Base-by-base conservation (phyloP, 495 filamentous ascomycete species). In the Jackrogersella multiformis region DNA sequence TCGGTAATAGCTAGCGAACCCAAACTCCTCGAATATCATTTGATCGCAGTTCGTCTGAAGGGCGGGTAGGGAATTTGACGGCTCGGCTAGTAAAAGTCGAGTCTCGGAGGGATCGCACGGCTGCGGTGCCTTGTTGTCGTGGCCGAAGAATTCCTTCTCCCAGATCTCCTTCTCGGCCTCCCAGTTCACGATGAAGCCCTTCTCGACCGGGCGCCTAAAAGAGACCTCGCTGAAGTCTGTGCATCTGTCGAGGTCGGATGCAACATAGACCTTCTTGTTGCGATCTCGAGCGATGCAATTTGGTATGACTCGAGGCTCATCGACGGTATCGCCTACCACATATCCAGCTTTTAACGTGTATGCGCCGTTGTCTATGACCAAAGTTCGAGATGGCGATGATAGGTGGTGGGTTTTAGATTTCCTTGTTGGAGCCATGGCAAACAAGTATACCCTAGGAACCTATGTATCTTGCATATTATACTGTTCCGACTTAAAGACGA, bases 1-100 rank as follows among this genome's bases (percentile, higher is more conserved):
- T 48, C 95, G 85, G 58, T 87, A 89, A 76, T 96, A 97, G 45
- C 88, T 88, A 15, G 90, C 86, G 77, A 98, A 98, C n/a, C 92
- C 92, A 82, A 93, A 98, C 74, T 98, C 94, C 74, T 99, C 95
- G 81, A 98, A 98, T 0, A 97, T 86, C 74, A 99, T 92, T 81
- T 99, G 92, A 74, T 98, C 95, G 60, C 92, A 92, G 73, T 97
- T 93, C 15, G 86, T 87, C 77, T 97, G 94, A 53, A 99, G 78
- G 8, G 85, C 80, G 3, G 88, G 86, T 42, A 94, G 84, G 2
- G 90, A 87, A 76, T 97, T 98, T n/a, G 96, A 91, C 30, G 92
- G 90, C 77, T 99, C 95, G 20, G 93, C 88, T 26, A 99, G 84
- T 0, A 99, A 73, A 26, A 99, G 78, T 16, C 91, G 88, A 7